Base-by-base conservation (phyloP, 1,284 basidiomycete species). In the Tranzscheliella williamsii region DNA sequence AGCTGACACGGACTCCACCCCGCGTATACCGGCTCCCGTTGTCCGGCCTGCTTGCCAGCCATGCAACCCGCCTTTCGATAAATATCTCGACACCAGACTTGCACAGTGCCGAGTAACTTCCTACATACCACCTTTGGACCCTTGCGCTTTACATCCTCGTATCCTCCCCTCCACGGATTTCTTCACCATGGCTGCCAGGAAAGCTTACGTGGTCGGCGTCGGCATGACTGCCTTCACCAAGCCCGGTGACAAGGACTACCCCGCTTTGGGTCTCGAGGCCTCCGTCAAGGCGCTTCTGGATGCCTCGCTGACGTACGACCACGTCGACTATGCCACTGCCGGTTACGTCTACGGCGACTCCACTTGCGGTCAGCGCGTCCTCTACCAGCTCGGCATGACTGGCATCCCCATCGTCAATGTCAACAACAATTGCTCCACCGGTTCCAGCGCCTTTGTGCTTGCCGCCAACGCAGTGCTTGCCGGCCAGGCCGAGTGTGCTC, bases 351-450 rank as follows among this genome's bases (percentile, higher is more conserved):
- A 67, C 54, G 70, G 69, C 24, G 71, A 72, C 54, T 72, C 67
- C 22, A 90, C 88, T 0, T 84, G 83, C 62, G 90, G 90, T 17
- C 90, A 91, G 79, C 82, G 89, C 21, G 86, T 88, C 3, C 80
- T 92, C n/a, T 92, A 91, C 78, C 86, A 86, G 73, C 84, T 92
- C 34, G 90, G 90, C 15, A 82, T 91, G 78, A 91, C 89, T 4
- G 83, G 84, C 21, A 91, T 92, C 53, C 90, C 90, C 1, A 87
- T 92, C 68, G 84, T 87, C 42, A 91, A 91, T 68, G 87, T 90
- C 40, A 90, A 89, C 80, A 90, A 90, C 63, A 73, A 73, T 63
- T 73, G 70, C 61, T 72, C 70, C 41, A 74, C 72, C 38, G 72
- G 72, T 38, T 74, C 72, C 16, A 64, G 64, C 29, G 72, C 72